phyloP scores from a whole-genome alignment of 2,329 filamentous ascomycete species.

The Pyricularia grisea region DNA sequence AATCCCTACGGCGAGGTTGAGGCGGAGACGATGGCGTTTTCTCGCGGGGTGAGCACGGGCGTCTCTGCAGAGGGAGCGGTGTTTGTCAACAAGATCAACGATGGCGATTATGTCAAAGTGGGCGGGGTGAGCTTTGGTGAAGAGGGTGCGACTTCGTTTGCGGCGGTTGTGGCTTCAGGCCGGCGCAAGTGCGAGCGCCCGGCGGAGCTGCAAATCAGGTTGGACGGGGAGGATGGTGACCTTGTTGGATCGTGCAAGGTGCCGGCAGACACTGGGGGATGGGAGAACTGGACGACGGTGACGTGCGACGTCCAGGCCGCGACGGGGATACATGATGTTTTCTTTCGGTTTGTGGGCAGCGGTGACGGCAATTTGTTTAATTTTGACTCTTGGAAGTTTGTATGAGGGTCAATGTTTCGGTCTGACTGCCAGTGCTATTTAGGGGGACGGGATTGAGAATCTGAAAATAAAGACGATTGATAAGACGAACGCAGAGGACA shows the following conservation, averaged over 20 bases:
- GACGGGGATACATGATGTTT: conserved; percentile 1
- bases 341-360: neutral
- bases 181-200: conserved; percentile 12
- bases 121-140: conserved; percentile 19
- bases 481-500: no score
- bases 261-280: conserved; percentile 16
- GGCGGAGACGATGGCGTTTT: conserved; percentile 20
- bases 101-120: conserved; percentile 22
- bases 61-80: conserved; percentile 14
- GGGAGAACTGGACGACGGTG: conserved; percentile 11
- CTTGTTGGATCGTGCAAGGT: conserved; percentile 18
- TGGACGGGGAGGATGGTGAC: conserved; percentile 15
- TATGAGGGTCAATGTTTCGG: neutral
- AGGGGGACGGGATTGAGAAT: no score
- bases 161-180: conserved; percentile 16
- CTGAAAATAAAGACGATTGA: no score
- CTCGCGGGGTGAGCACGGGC: conserved; percentile 4
- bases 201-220: conserved; percentile 15
- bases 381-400: conserved; percentile 2
- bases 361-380: neutral
- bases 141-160: conserved; percentile 12
- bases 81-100: conserved; percentile 16
- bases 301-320: neutral
- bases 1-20: conserved; percentile 18
- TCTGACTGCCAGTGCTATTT: no score